These are phyloP conservation scores for Mycena vitilis DNA, from an alignment of 768 basidiomycete species.

Conservation along the genomic window DNA sequence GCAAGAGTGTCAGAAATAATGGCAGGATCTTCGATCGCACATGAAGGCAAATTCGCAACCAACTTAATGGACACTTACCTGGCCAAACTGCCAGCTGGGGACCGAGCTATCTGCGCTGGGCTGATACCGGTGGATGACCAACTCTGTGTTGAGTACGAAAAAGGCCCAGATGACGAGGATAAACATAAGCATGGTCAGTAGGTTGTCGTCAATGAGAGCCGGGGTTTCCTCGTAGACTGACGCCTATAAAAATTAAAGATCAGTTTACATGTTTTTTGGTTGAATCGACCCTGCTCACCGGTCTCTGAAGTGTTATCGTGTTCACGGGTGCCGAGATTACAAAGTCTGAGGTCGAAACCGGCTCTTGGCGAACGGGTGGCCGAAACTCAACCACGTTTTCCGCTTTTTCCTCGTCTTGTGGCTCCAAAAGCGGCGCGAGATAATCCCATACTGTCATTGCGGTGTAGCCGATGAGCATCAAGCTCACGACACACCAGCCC, in stretches of 20 bases:
- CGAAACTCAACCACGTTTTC: too few species aligned
- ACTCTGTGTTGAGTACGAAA: constrained; percentile 20
- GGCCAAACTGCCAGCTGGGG: constrained; percentile 23
- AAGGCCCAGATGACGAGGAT: constrained; percentile 13
- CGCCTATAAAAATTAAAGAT: too few species aligned
- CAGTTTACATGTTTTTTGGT: too few species aligned
- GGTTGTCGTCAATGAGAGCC: neutral
- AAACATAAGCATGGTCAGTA: constrained; percentile 6
- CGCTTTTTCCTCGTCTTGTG: neutral
- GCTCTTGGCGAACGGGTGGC: too few species aligned
- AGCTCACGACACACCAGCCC: neutral
- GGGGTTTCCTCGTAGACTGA: neutral
- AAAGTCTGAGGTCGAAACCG: too few species aligned
- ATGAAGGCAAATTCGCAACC: neutral
- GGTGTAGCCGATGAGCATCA: neutral
- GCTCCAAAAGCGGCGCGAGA: neutral
- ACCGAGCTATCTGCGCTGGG: neutral
- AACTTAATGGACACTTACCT: neutral
- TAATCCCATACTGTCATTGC: constrained; percentile 21
- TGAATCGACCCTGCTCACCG: too few species aligned
- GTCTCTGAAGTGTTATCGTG: too few species aligned
- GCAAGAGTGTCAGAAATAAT: constrained; percentile 17
- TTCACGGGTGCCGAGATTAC: too few species aligned
- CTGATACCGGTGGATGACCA: constrained; percentile 14
- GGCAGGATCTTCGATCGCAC: constrained; percentile 5